phyloP scores from a whole-genome alignment of 257 asterid species.

The Solanum ahanhuiri region DNA sequence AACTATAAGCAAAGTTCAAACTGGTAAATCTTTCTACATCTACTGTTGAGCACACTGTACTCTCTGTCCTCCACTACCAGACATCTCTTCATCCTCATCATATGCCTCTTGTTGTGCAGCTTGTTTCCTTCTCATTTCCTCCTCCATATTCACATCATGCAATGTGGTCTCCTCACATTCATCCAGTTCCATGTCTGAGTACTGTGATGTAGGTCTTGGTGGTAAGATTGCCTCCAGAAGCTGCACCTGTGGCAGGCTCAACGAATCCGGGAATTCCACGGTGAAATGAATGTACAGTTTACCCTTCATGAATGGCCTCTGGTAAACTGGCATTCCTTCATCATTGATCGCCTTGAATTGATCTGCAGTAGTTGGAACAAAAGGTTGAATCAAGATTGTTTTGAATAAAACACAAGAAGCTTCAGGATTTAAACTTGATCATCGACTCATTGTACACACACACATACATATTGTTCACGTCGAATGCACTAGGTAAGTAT shows the following conservation, averaged over 20 bases:
- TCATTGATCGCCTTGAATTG: constrained; percentile 55
- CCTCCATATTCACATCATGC: constrained; percentile 59
- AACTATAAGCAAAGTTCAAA: background rate
- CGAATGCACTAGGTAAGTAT: background rate
- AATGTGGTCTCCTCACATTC: constrained; percentile 74
- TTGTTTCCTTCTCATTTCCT: constrained; percentile 60
- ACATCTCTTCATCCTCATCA: constrained; percentile 62
- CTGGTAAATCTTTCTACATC: background rate
- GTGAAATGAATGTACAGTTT: constrained; percentile 47
- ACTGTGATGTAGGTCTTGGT: constrained; percentile 25
- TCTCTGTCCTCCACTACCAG: constrained; percentile 61
- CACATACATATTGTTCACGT: background rate
- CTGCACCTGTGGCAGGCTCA: constrained; percentile 33
- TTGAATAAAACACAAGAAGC: background rate
- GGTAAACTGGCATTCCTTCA: constrained; percentile 64
- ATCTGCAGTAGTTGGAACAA: constrained; percentile 14
- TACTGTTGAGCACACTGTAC: constrained; percentile 85
- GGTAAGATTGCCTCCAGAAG: constrained; percentile 38
- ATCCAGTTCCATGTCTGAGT: constrained; percentile 59
- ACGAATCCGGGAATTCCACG: constrained; percentile 49
- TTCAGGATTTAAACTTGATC: background rate
- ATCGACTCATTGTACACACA: background rate
- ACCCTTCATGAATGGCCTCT: constrained; percentile 60
- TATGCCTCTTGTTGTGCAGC: constrained; percentile 54
- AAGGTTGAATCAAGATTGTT: background rate